Conservation (phyloP, 345 rosid species). For the Populus euphratica region DNA sequence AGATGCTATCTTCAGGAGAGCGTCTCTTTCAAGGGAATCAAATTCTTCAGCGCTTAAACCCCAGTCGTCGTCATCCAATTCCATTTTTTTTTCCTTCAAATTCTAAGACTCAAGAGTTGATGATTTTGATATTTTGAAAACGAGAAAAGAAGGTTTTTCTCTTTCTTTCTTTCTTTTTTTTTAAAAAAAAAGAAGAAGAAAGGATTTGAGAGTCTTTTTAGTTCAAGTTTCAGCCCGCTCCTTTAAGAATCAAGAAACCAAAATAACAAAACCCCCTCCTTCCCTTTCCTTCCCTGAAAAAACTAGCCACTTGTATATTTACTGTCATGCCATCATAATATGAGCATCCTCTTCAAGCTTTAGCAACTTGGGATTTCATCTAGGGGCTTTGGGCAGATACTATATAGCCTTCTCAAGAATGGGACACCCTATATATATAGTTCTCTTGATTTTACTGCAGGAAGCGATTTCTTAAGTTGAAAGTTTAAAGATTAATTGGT, state of each 20-base stretch:
- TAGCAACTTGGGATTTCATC: no score
- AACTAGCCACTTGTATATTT: no score
- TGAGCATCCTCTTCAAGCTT: no score
- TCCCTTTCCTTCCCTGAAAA: no score
- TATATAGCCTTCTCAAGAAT: not conserved
- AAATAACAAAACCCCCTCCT: no score
- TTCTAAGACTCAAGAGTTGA: not conserved
- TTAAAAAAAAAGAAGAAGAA: not conserved
- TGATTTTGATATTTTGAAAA: not conserved
- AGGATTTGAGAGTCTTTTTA: not conserved
- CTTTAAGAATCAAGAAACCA: not conserved
- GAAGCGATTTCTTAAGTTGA: no score
- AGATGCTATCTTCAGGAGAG: conserved; percentile 55
- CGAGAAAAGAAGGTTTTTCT: not conserved
- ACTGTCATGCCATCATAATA: no score
- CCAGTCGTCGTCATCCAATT: conserved; percentile 65
- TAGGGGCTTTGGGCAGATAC: no score
- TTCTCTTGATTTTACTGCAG: not conserved
- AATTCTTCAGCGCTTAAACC: conserved; percentile 70
- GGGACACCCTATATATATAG: not conserved
- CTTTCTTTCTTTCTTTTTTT: not conserved
- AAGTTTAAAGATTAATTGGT: not conserved
- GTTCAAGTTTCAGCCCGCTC: not conserved
- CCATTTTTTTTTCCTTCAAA: conserved; percentile 6
- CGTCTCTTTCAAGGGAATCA: conserved; percentile 72